Evolutionary conservation across 495 filamentous ascomycete genomes (phyloP).

Genomic region (Lasiosphaeria miniovina): DNA sequence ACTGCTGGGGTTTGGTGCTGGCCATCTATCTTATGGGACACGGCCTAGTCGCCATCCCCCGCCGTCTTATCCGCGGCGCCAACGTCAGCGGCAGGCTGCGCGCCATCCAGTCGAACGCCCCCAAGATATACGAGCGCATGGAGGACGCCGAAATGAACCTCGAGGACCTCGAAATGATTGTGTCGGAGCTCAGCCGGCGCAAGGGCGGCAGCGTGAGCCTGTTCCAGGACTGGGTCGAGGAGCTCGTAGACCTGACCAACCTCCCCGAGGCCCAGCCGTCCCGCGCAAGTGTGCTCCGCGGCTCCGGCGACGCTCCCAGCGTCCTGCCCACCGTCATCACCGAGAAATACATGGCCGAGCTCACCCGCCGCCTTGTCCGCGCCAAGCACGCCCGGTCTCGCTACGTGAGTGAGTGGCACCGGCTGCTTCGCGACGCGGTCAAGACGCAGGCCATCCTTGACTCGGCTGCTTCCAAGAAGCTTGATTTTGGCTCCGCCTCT

Average conservation of each 20-base stretch:
- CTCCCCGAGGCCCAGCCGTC: constrained; percentile 59
- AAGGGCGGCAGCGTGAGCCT: constrained; percentile 79
- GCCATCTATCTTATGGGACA: constrained; percentile 98
- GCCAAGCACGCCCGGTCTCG: constrained; percentile 79
- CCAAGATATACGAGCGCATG: constrained; percentile 79
- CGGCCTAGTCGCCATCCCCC: constrained; percentile 86
- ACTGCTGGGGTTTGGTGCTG: constrained; percentile 85
- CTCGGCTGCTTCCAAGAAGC: constrained; percentile 71
- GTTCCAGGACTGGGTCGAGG: constrained; percentile 94
- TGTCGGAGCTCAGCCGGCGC: constrained; percentile 69
- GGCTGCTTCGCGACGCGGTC: constrained; percentile 65
- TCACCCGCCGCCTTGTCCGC: constrained; percentile 75
- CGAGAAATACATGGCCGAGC: constrained; percentile 84
- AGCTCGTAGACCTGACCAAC: constrained; percentile 68
- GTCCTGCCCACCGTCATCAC: constrained; percentile 77
- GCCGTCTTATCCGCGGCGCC: constrained; percentile 72
- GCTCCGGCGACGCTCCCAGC: constrained; percentile 40
- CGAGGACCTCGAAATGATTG: constrained; percentile 76
- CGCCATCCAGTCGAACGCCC: constrained; percentile 73
- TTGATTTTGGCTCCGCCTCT: constrained; percentile 65
- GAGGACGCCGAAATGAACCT: constrained; percentile 78
- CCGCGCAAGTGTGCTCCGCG: constrained; percentile 35
- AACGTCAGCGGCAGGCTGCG: constrained; percentile 68
- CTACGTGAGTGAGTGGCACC: constrained; percentile 83
- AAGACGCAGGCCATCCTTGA: constrained; percentile 81